A percentile compares a stretch with the other conserved stretches of the same genome.
These are phyloP conservation scores for Aspergillus fischeri DNA, from an alignment of 2,329 filamentous ascomycete species.

Conservation along the genomic window DNA sequence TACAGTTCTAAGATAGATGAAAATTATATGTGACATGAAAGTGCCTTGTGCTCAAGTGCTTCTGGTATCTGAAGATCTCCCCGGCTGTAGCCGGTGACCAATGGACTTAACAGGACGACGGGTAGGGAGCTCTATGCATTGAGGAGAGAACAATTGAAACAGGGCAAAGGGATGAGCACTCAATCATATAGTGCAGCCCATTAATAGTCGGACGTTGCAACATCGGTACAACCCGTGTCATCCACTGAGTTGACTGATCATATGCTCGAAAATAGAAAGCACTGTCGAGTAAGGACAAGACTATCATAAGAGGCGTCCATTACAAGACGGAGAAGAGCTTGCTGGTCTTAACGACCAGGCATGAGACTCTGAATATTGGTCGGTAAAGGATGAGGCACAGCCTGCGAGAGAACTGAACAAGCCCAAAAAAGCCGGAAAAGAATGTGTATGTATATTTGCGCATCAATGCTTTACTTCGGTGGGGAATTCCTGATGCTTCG, in stretches of 20 bases:
- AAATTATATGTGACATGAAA: not conserved
- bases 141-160: not conserved
- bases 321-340: not conserved
- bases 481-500: slow-evolving; percentile 66
- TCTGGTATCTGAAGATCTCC: not conserved
- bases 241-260: not conserved
- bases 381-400: slow-evolving; percentile 8
- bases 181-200: not conserved
- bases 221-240: not conserved
- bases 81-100: not conserved
- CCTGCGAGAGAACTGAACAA: slow-evolving; percentile 5
- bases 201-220: not conserved
- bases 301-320: not conserved
- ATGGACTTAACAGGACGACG: not conserved
- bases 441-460: not conserved
- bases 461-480: slow-evolving; percentile 16
- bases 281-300: not conserved
- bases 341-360: not conserved
- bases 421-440: not conserved
- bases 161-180: not conserved
- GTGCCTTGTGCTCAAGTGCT: not conserved
- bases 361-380: not conserved
- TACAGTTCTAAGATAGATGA: not conserved
- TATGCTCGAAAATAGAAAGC: not conserved
- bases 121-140: not conserved